Base-by-base conservation (phyloP, 2,329 filamentous ascomycete genomes). In the Biscogniauxia sp. region DNA sequence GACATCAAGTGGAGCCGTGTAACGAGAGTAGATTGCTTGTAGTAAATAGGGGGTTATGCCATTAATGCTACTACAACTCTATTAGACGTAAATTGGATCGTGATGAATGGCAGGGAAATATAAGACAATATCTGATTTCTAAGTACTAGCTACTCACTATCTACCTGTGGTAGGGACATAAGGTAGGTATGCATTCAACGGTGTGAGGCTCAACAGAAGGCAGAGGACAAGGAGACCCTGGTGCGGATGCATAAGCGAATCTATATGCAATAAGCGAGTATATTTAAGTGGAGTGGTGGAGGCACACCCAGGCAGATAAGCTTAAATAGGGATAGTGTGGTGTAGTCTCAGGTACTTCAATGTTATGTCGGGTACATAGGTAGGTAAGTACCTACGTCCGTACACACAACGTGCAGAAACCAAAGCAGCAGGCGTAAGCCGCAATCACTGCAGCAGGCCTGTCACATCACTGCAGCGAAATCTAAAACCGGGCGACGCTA, bases 1-100 rank as follows among this genome's bases (percentile, higher is more conserved):
- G 37, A 45, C 7, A n/a, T 11, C 15, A 45, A 45, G 37, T 15
- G 32, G 13, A 45, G 11, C 37, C 6, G 37, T 45, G 37, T 45
- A n/a, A 45, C 37, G 15, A 45, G 37, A 15, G 13, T n/a, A 45
- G 11, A 45, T n/a, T n/a, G 37, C 17, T 3, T 45, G 37, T 45
- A 45, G 11, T 2, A 15, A 45, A 15, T n/a, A 17, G 5, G 37
- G 17, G 37, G 17, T 45, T 37, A 15, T 37, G 13, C 6, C 9
- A 41, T 15, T 17, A 5, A 2, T 45, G 37, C 11, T 11, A 2
- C 2, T 15, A 45, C 3, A 3, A 3, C 28, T 32, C 19, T 37
- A 54, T 37, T 54, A 58, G 55, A 57, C 26, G n/a, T 26, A 20
- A 32, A 50, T 55, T 32, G 54, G 32, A 19, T 32, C 37, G 54